Evolutionary conservation across 805 yeast species (phyloP).

Genomic region (Yarrowia keelungensis): DNA sequence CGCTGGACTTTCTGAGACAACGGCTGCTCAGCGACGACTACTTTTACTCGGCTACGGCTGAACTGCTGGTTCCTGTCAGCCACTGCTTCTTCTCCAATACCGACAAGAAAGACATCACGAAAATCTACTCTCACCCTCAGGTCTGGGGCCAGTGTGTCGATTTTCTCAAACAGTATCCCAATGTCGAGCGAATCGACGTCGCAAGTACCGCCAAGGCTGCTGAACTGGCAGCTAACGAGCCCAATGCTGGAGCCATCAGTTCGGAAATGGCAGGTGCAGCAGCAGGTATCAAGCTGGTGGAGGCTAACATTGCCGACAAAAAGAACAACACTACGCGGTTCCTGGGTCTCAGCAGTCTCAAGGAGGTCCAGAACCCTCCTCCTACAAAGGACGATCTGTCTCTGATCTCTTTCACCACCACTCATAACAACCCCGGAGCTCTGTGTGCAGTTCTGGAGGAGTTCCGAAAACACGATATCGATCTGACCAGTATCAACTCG

Average conservation of each 20-base stretch:
- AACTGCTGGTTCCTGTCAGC: conserved; percentile 80
- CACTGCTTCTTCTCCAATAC: conserved; percentile 70
- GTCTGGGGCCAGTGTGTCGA: conserved; percentile 95
- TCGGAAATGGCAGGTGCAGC: conserved; percentile 69
- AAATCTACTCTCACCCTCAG: conserved; percentile 91
- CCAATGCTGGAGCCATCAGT: conserved; percentile 71
- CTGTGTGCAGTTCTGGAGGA: conserved; percentile 67
- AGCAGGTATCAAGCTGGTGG: conserved; percentile 62
- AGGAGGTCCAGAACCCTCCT: conserved; percentile 14
- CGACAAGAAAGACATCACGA: conserved; percentile 52
- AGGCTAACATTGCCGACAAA: conserved; percentile 70
- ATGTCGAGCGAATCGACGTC: conserved; percentile 64
- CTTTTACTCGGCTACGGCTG: conserved; percentile 61
- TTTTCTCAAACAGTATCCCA: conserved; percentile 51
- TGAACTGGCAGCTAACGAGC: conserved; percentile 58
- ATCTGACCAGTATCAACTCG: conserved; percentile 74
- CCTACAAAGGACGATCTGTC: conserved; percentile 52
- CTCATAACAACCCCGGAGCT: conserved; percentile 74
- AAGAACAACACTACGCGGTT: conserved; percentile 85
- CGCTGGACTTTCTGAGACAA: conserved; percentile 81
- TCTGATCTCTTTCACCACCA: conserved; percentile 68
- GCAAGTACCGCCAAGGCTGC: conserved; percentile 89
- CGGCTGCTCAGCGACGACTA: conserved; percentile 13
- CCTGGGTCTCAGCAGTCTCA: conserved; percentile 60
- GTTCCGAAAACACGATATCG: conserved; percentile 63